Conservation (phyloP, 768 basidiomycete genomes). For the Austroboletus festivus region DNA sequence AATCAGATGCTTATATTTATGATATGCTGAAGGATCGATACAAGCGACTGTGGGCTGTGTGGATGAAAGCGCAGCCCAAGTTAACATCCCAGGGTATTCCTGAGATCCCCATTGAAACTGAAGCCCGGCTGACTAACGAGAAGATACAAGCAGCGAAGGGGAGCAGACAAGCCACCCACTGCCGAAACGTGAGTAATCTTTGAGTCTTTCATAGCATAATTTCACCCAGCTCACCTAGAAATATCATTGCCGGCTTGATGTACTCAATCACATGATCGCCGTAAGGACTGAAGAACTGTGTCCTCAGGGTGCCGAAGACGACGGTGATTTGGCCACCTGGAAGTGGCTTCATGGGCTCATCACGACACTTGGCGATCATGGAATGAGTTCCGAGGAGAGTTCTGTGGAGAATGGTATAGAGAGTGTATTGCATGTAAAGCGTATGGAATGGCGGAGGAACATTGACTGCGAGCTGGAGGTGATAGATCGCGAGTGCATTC, state of each 20-base stretch:
- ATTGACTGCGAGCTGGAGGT: not conserved
- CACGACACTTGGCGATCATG: conserved; percentile 6
- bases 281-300: not conserved
- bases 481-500: too few species aligned
- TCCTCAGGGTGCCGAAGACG: not conserved
- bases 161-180: not conserved
- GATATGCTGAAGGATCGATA: not conserved
- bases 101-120: conserved; percentile 1
- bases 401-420: conserved; percentile 2
- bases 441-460: conserved; percentile 2
- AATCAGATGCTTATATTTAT: conserved; percentile 1
- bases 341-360: conserved; percentile 5
- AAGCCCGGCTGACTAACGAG: not conserved
- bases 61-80: conserved; percentile 1
- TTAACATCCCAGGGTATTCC: not conserved
- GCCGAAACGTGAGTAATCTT: conserved; percentile 1
- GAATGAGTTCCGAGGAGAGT: conserved; percentile 16
- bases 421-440: conserved; percentile 4
- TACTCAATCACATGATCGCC: not conserved
- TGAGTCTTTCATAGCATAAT: not conserved
- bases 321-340: not conserved
- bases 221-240: not conserved
- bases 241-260: not conserved
- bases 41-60: conserved; percentile 2
- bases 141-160: not conserved